Percentiles rank a stretch among this genome's conserved stretches.
Conservation (phyloP, 768 basidiomycete species). For the Podaxis sp. region DNA sequence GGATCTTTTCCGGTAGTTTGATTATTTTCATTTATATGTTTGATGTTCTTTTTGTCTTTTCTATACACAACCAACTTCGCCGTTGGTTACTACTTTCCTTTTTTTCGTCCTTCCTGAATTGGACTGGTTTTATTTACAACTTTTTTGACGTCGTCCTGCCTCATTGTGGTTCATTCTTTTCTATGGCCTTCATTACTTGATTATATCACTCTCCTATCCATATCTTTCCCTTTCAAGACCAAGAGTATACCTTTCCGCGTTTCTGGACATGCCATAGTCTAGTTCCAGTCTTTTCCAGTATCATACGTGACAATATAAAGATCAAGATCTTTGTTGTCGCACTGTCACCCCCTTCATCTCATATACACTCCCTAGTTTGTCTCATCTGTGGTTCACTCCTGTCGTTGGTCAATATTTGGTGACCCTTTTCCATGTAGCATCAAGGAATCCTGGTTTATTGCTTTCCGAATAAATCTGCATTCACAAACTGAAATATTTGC, state of each 20-base stretch:
- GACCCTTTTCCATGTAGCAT: too few relatives aligned
- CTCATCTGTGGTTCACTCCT: not conserved
- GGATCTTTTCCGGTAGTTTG: constrained; percentile 48
- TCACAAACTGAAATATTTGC: not conserved
- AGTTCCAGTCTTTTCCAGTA: not conserved
- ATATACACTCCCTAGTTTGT: not conserved
- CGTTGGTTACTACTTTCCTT: constrained; percentile 2
- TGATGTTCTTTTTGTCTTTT: not conserved
- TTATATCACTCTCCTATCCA: constrained; percentile 1
- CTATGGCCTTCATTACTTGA: not conserved
- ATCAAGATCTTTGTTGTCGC: not conserved
- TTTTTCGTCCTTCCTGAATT: constrained; percentile 2
- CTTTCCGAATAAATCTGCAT: not conserved
- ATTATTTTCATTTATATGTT: constrained; percentile 4
- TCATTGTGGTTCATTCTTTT: constrained; percentile 3
- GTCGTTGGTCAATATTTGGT: not conserved
- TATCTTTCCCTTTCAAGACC: not conserved
- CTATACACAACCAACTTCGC: not conserved
- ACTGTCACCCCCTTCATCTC: not conserved
- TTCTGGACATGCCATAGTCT: constrained; percentile 1
- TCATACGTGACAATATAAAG: not conserved
- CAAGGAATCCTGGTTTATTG: not conserved
- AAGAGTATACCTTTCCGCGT: not conserved
- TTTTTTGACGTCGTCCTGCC: not conserved
- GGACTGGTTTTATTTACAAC: not conserved